Base-by-base conservation (phyloP, 1,284 basidiomycete species). In the Ceratorhiza oryzae-sativae region DNA sequence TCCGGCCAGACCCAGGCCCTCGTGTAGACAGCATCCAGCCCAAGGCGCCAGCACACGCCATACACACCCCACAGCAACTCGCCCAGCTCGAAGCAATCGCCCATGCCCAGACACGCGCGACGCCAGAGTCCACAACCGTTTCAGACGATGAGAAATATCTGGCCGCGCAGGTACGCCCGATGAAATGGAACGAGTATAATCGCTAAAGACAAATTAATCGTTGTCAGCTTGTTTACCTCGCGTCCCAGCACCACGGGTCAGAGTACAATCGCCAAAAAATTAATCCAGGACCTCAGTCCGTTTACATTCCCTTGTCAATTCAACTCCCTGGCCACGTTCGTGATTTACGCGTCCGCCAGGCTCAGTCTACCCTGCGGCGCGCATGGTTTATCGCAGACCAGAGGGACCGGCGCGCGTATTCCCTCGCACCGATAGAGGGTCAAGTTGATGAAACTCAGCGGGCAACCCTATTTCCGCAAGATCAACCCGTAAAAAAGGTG, bases 241-340 rank as follows among this genome's bases (percentile, higher is more conserved):
- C 91, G 3, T 92, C 91, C 6, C 92, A 94, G 77, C 91, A 93
- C 82, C 93, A 94, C 72, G 76, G 80, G 71, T 92, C 90, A 80
- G 89, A 91, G 56, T 94, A 95, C 80, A 91, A 87, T 76, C 84
- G 86, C 71, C 80, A 88, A n/a, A 94, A 94, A 79, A 93, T 92
- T 13, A 82, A 84, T 3, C 80, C 83, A 76, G 41, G 78, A 88
- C 85, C 82, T 36, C 85, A 88, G 0, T 68, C 84, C 27, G 77
- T 77, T 27, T 95, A 95, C 77, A 80, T 87, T 1, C 93, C 93
- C 0, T 82, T 94, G 56, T 91, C 90, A 23, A 78, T 91, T 48
- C 86, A 89, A 72, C 82, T 87, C 60, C 93, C 93, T 1, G 84
- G 86, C 25, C 84, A 89, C 56, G 88, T 89, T 71, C 79, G 82